Evolutionary conservation across 208 protist genomes (phyloP).

Genomic region (Leishmania tarentolae): DNA sequence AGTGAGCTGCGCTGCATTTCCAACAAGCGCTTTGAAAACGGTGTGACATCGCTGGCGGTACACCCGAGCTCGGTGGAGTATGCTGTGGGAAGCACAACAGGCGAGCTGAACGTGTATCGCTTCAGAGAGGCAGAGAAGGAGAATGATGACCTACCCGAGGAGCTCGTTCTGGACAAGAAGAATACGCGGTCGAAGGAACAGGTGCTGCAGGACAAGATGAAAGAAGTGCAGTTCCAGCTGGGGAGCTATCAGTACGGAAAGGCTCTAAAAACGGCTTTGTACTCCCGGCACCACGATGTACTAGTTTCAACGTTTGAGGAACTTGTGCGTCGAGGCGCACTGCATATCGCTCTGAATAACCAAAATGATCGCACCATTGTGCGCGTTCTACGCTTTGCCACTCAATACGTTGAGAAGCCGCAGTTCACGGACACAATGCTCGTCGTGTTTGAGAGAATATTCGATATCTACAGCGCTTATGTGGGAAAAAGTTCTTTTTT

Average conservation of each 20-base stretch:
- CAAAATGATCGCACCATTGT: constrained; percentile 85
- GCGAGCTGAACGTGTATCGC: constrained; percentile 69
- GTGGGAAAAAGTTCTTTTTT: constrained; percentile 76
- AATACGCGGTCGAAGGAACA: constrained; percentile 38
- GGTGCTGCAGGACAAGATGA: constrained; percentile 56
- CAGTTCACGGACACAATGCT: constrained; percentile 82
- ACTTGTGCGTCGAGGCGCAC: constrained; percentile 70
- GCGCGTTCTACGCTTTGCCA: constrained; percentile 76
- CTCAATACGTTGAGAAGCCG: constrained; percentile 69
- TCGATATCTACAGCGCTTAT: constrained; percentile 74
- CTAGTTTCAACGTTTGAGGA: constrained; percentile 87
- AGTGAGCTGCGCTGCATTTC: constrained; percentile 54
- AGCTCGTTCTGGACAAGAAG: constrained; percentile 21
- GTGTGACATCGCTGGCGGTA: constrained; percentile 66
- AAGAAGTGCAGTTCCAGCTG: constrained; percentile 65
- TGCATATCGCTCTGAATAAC: constrained; percentile 82
- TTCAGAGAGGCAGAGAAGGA: constrained; percentile 43
- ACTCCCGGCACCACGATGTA: constrained; percentile 72
- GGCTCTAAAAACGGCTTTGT: constrained; percentile 75
- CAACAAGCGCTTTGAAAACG: constrained; percentile 64
- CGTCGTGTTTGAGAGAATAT: constrained; percentile 74
- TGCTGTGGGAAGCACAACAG: constrained; percentile 64
- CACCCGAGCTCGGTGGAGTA: constrained; percentile 73
- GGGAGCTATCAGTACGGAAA: constrained; percentile 76
- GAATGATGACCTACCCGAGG: constrained; percentile 20